Evolutionary conservation across 2,329 filamentous ascomycete species (phyloP), one percentile per base, ranked within the genome.

Genomic region (Microsporum ferrugineum): DNA sequence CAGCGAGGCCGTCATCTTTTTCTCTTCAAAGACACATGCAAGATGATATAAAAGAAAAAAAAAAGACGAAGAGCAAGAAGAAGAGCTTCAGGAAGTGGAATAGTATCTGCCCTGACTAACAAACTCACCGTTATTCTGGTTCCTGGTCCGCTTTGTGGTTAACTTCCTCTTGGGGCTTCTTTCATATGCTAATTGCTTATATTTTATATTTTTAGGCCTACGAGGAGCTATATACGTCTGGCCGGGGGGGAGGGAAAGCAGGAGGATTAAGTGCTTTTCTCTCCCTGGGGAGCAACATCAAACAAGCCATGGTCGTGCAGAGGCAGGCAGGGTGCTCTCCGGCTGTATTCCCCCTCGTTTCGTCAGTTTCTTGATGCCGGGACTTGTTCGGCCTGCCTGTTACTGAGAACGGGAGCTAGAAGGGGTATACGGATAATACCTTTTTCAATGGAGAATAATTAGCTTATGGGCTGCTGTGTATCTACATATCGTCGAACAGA

Each of bases 261-360:
- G 43, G 23, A 23, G 43, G 43, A 23, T 49, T 49, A 49, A 49
- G 45, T 29, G 45, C 45, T 29, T 49, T 49, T 47, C 43, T 47
- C 6, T 12, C 17, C 23, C 27, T 12, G 17, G 12, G n/a, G 7
- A 47, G 43, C n/a, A 47, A 17, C 31, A 55, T 55, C 49, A 55
- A 55, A 53, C 47, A 53, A 23, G 12, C 49, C 49, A 23, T 34
- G 49, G 49, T 55, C 12, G 49, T 31, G 49, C 49, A 55, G 49
- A 55, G 10, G 34, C 49, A 55, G 31, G 31, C 49, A 53, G 49
- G 49, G 49, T 34, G 45, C 45, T 49, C 45, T 23, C 45, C 45
- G 45, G 8, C 45, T 29, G 49, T 55, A 33, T 55, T n/a, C 49
- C 49, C 47, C 47, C 49, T 55, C 49, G 49, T 55, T 55, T 55